Percentiles rank a stretch among this genome's conserved stretches.
These are phyloP conservation scores for Endoconidiophora polonica DNA, from an alignment of 2,329 filamentous ascomycete genomes.

Conservation along the genomic window DNA sequence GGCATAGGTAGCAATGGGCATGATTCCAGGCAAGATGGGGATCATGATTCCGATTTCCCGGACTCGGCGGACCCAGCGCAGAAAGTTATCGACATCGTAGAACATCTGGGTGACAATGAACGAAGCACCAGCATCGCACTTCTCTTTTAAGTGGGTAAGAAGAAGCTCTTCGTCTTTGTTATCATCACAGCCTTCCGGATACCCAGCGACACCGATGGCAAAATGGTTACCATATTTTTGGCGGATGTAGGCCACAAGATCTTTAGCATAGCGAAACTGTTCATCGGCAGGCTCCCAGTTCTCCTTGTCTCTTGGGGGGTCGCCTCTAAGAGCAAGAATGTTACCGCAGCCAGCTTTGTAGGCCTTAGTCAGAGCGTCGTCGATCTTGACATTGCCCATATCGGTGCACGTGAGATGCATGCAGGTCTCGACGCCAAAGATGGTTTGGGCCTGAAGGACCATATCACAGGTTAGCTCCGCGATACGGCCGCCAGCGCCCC, in stretches of 20 bases:
- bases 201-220: conserved; percentile 92
- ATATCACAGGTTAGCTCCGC: conserved; percentile 93
- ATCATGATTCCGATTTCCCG: conserved; percentile 69
- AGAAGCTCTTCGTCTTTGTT: conserved; percentile 72
- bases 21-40: conserved; percentile 73
- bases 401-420: conserved; percentile 99
- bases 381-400: conserved; percentile 86
- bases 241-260: conserved; percentile 73
- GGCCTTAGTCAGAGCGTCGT: conserved; percentile 70
- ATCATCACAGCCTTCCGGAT: conserved; percentile 90
- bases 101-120: conserved; percentile 99
- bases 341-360: conserved; percentile 96
- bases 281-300: conserved; percentile 81
- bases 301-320: conserved; percentile 84
- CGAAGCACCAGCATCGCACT: conserved; percentile 80
- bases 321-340: conserved; percentile 82
- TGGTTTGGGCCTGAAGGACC: conserved; percentile 87
- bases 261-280: conserved; percentile 80
- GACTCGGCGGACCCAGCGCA: conserved; percentile 77
- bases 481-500: conserved; percentile 85
- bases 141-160: conserved; percentile 88
- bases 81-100: conserved; percentile 91
- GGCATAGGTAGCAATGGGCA: conserved; percentile 82
- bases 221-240: conserved; percentile 59
- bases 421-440: conserved; percentile 91